Evolutionary conservation across 352 stramenopile genomes (phyloP).

Genomic region (Phytopythium boreale): DNA sequence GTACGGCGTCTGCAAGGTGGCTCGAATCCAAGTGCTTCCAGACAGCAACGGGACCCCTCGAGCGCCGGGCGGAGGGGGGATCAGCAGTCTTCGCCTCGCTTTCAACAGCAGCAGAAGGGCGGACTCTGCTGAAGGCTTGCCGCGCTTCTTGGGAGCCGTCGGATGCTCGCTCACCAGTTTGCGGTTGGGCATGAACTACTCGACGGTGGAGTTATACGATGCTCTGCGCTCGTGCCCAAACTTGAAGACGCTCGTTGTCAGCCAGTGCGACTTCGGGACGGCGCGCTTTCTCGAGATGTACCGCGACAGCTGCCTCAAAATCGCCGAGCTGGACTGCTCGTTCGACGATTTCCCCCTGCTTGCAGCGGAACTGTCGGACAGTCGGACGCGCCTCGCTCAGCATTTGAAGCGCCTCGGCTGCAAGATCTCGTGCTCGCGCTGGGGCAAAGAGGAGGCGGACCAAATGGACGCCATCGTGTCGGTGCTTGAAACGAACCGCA

Average conservation of each 20-base stretch:
- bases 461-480: not conserved
- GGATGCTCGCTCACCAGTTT: not conserved
- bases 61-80: too few relatives aligned
- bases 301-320: not conserved
- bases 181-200: not conserved
- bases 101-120: too few relatives aligned
- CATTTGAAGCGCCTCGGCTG: too few relatives aligned
- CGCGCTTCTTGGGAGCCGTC: not conserved
- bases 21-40: not conserved
- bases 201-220: not conserved
- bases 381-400: too few relatives aligned
- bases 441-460: not conserved
- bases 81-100: too few relatives aligned
- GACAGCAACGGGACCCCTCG: too few relatives aligned
- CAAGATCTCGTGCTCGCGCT: too few relatives aligned
- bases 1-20: not conserved
- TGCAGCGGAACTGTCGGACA: too few relatives aligned
- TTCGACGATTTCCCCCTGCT: not conserved
- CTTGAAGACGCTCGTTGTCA: not conserved
- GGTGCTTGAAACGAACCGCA: not conserved
- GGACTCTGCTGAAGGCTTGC: not conserved
- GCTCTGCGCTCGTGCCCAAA: not conserved
- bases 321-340: not conserved
- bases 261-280: not conserved
- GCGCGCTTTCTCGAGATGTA: not conserved